Percentiles rank a stretch among this genome's conserved stretches.
Evolutionary conservation across 2,329 filamentous ascomycete genomes (phyloP).

Genomic region (Colletotrichum neosansevieriae): DNA sequence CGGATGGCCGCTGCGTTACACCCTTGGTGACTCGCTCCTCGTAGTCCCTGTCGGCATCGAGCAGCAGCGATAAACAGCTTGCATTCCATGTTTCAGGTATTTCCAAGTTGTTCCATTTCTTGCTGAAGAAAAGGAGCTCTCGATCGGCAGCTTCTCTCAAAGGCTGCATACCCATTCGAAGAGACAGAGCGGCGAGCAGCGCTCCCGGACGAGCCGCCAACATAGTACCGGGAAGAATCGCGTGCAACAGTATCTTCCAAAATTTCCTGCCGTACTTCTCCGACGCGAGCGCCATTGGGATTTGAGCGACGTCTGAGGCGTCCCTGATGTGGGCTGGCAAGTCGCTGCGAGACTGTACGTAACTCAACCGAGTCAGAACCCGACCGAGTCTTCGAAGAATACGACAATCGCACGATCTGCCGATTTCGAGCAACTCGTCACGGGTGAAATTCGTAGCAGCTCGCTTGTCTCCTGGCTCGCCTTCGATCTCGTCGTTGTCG

Average conservation of each 20-base stretch:
- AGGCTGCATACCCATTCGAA: conserved; percentile 60
- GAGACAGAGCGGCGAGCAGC: conserved; percentile 59
- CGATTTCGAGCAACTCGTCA: conserved; percentile 63
- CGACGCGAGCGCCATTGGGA: conserved; percentile 57
- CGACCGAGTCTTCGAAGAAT: conserved; percentile 61
- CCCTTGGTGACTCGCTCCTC: conserved; percentile 45
- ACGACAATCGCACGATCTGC: conserved; percentile 61
- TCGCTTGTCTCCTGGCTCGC: conserved; percentile 42
- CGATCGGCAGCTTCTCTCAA: conserved; percentile 54
- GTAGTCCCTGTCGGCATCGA: conserved; percentile 58
- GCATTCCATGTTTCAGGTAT: conserved; percentile 63
- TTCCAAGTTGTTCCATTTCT: conserved; percentile 60
- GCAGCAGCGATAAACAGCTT: conserved; percentile 58
- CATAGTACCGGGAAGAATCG: conserved; percentile 61
- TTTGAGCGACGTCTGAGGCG: conserved; percentile 51
- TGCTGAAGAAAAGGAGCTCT: conserved; percentile 55
- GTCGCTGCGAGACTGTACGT: conserved; percentile 53
- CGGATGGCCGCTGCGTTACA: conserved; percentile 35
- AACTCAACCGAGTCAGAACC: conserved; percentile 60
- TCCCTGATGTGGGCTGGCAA: conserved; percentile 58
- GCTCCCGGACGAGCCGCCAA: conserved; percentile 58
- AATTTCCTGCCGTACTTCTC: conserved; percentile 53
- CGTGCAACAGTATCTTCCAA: conserved; percentile 62
- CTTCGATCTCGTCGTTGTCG: conserved; percentile 36
- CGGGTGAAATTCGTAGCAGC: conserved; percentile 54